Percentiles rank a stretch among this genome's conserved stretches.
phyloP scores from a whole-genome alignment of 164 flowering plant species.

The Berberis vulgaris region DNA sequence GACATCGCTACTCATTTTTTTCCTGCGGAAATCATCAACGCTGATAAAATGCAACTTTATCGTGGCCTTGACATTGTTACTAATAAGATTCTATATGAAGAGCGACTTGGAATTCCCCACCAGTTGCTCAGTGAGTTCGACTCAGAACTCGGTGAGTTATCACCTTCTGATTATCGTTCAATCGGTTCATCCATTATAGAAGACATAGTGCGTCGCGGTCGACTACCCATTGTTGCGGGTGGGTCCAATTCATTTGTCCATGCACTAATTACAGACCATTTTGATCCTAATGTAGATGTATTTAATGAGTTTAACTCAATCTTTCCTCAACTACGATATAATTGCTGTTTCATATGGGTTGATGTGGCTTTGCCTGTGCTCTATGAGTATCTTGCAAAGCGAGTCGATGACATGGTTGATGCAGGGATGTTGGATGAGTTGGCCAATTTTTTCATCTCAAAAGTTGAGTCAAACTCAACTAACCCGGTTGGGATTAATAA shows the following conservation, averaged over 20 bases:
- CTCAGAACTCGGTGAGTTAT: conserved; percentile 30
- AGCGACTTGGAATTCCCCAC: conserved; percentile 54
- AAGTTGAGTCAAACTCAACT: neutral
- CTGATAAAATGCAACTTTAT: conserved; percentile 84
- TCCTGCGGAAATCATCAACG: conserved; percentile 60
- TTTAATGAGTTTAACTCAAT: conserved; percentile 19
- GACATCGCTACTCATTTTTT: conserved; percentile 45
- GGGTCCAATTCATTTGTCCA: conserved; percentile 89
- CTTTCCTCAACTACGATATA: conserved; percentile 38
- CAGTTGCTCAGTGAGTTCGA: conserved; percentile 58
- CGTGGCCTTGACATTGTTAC: conserved; percentile 70
- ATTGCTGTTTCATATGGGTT: conserved; percentile 80
- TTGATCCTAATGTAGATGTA: conserved; percentile 26
- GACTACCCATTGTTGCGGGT: conserved; percentile 69
- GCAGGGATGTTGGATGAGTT: conserved; percentile 79
- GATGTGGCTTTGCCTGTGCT: conserved; percentile 47
- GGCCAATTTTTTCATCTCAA: conserved; percentile 35
- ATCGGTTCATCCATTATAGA: conserved; percentile 25
- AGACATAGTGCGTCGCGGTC: conserved; percentile 27
- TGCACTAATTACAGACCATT: conserved; percentile 39
- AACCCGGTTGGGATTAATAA: conserved; percentile 32
- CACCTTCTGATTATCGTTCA: conserved; percentile 42
- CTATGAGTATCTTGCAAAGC: conserved; percentile 32
- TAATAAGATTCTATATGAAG: conserved; percentile 48
- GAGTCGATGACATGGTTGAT: conserved; percentile 88